A percentile compares a stretch with the other conserved stretches of the same genome.
These are phyloP conservation scores for Phytophthora podocarpi DNA, from an alignment of 352 stramenopile species.

Conservation along the genomic window DNA sequence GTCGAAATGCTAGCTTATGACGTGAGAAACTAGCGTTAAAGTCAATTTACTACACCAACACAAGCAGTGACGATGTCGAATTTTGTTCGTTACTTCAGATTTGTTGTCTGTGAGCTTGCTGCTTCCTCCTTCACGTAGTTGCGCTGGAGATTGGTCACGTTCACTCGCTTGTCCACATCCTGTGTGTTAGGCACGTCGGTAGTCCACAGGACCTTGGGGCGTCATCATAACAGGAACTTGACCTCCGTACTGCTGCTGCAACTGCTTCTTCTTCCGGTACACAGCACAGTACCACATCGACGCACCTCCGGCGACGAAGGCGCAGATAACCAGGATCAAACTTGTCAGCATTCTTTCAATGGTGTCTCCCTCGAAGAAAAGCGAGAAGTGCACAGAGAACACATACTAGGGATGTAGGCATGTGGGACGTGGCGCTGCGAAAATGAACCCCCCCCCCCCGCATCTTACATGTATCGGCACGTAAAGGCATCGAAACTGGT, in stretches of 20 bases:
- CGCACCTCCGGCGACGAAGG: slow-evolving; percentile 28
- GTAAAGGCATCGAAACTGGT: too few species aligned
- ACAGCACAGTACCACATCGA: slow-evolving; percentile 31
- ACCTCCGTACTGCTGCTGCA: slow-evolving; percentile 22
- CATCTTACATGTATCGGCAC: too few species aligned
- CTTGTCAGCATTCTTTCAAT: slow-evolving; percentile 18
- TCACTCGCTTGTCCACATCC: too few species aligned
- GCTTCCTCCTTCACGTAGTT: neutral
- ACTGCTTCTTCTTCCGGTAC: slow-evolving; percentile 22
- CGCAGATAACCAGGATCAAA: slow-evolving; percentile 30
- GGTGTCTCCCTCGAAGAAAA: slow-evolving; percentile 5
- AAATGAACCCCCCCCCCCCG: too few species aligned
- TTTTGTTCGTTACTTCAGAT: neutral
- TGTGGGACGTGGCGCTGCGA: slow-evolving; percentile 11
- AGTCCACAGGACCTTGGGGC: slow-evolving; percentile 29
- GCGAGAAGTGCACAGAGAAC: neutral
- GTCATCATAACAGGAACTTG: slow-evolving; percentile 29
- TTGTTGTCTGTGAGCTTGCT: neutral
- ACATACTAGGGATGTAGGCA: neutral
- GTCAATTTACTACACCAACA: neutral
- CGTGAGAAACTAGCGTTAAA: neutral
- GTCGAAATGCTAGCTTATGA: too few species aligned
- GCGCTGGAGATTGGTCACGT: neutral
- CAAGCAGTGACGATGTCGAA: too few species aligned
- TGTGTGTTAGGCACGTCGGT: slow-evolving; percentile 27